A percentile compares a stretch with the other conserved stretches of the same genome.
Conservation (phyloP, 306 rosid species). For the Benincasa hispida region DNA sequence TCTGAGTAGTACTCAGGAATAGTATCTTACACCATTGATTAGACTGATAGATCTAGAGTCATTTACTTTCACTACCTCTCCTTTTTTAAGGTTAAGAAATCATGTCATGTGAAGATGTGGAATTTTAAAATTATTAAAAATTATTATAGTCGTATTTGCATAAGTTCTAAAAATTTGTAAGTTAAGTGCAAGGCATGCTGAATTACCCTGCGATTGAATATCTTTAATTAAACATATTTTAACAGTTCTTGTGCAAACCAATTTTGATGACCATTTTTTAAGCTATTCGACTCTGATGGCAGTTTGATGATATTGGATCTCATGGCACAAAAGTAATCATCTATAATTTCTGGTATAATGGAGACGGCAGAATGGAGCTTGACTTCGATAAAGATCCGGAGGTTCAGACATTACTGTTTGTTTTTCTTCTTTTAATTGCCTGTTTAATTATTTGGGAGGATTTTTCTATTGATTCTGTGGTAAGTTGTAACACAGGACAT, state of each 20-base stretch:
- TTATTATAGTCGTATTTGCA: not conserved
- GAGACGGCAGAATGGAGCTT: conserved; percentile 56
- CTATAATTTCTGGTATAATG: conserved; percentile 75
- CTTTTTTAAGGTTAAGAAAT: not conserved
- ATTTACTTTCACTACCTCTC: not conserved
- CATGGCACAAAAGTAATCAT: conserved; percentile 84
- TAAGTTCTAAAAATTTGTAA: not conserved
- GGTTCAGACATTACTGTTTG: conserved; percentile 26
- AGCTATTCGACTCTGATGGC: conserved; percentile 14
- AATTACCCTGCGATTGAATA: not conserved
- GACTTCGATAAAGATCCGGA: conserved; percentile 55
- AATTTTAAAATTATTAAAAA: not conserved
- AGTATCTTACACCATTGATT: not conserved
- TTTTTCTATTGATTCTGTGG: conserved; percentile 10
- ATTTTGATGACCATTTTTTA: not conserved
- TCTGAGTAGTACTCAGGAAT: not conserved
- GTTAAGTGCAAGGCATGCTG: not conserved
- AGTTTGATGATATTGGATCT: conserved; percentile 75
- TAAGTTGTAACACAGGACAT: conserved; percentile 71
- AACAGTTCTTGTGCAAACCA: not conserved
- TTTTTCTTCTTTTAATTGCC: not conserved
- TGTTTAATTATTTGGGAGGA: not conserved
- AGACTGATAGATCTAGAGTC: not conserved
- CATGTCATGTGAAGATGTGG: not conserved
- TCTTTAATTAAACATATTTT: not conserved